Percentiles rank a stretch among this genome's conserved stretches.
phyloP scores from a whole-genome alignment of 176 grass and related monocot species.

The Musa troglodytarum region DNA sequence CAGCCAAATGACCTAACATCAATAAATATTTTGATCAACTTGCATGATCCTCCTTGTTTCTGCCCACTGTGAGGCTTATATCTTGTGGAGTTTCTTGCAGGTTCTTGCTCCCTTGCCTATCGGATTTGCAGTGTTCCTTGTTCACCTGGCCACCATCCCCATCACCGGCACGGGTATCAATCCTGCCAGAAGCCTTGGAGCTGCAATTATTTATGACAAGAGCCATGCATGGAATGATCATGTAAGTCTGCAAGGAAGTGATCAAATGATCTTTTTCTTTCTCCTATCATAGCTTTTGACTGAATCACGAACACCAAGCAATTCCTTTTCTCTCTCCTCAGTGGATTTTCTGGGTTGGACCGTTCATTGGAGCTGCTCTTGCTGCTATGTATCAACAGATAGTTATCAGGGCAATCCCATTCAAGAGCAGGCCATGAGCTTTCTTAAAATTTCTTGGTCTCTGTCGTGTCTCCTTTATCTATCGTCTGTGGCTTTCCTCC shows the following conservation, averaged over 20 bases:
- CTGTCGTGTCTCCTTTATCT: not conserved
- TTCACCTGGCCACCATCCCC: not conserved
- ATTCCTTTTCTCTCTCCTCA: not conserved
- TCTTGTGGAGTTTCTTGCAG: not conserved
- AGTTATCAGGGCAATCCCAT: constrained; percentile 1
- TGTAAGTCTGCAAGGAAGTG: not conserved
- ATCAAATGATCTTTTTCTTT: no score
- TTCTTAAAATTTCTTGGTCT: not conserved
- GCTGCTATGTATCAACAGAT: not conserved
- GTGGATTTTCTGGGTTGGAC: not conserved
- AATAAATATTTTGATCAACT: not conserved
- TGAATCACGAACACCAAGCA: no score
- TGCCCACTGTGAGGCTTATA: not conserved
- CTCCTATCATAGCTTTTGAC: no score
- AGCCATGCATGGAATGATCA: not conserved
- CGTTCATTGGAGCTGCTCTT: not conserved
- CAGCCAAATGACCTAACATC: not conserved
- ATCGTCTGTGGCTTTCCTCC: not conserved
- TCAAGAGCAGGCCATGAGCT: constrained; percentile 1
- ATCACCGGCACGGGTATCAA: not conserved
- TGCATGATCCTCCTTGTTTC: not conserved
- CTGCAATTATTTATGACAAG: not conserved
- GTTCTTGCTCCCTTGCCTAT: constrained; percentile 1
- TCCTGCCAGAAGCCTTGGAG: not conserved
- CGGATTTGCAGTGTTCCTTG: not conserved